Evolutionary conservation across 2,329 filamentous ascomycete species (phyloP).

Genomic region (Talaromyces sp.): DNA sequence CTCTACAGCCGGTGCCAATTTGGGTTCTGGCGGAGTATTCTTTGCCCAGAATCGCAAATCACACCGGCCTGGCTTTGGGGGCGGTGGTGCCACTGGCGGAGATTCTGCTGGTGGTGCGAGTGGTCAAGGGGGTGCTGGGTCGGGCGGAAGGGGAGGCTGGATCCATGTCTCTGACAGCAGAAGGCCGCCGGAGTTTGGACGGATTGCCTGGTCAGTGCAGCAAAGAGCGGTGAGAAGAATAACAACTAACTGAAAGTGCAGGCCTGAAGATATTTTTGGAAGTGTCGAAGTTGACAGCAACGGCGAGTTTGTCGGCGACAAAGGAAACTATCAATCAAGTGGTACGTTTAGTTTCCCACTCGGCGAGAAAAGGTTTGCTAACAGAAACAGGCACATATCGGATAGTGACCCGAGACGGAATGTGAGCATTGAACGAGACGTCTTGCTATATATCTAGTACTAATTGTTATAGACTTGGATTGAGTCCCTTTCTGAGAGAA

Average conservation of each 20-base stretch:
- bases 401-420: conserved; percentile 55
- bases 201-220: conserved; percentile 51
- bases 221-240: not conserved
- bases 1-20: conserved; percentile 52
- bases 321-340: conserved; percentile 56
- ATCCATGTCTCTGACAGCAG: conserved; percentile 59
- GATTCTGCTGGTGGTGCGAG: conserved; percentile 53
- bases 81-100: conserved; percentile 35
- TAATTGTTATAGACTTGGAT: conserved; percentile 32
- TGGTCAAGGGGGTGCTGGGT: conserved; percentile 54
- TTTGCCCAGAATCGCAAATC: conserved; percentile 30
- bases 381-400: conserved; percentile 50
- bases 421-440: conserved; percentile 36
- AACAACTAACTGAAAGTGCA: conserved; percentile 12
- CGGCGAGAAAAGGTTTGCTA: not conserved
- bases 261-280: conserved; percentile 62
- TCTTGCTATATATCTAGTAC: not conserved
- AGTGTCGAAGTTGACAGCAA: conserved; percentile 57
- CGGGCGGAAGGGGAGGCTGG: conserved; percentile 55
- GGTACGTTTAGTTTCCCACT: conserved; percentile 31
- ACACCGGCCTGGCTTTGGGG: conserved; percentile 19
- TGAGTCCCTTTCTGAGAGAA: conserved; percentile 45
- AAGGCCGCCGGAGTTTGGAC: conserved; percentile 57
- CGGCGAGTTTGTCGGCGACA: conserved; percentile 52
- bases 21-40: conserved; percentile 48